Evolutionary conservation across 202 grass and related monocot species (phyloP).

Genomic region (Zizania palustris): DNA sequence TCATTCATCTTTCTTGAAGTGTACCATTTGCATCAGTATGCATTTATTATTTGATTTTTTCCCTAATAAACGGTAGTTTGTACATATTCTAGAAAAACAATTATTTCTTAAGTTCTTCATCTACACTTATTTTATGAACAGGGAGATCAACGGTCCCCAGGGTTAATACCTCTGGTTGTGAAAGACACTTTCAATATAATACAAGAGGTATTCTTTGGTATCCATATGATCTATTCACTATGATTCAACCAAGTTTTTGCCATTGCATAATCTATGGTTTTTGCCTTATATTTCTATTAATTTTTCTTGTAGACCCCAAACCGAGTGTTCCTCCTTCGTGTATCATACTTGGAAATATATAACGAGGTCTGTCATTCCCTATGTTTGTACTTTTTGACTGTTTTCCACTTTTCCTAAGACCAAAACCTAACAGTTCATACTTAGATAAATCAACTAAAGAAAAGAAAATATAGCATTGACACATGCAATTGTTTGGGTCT

Average conservation of each 20-base stretch:
- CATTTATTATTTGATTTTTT: constrained; percentile 6
- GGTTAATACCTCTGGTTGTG: constrained; percentile 88
- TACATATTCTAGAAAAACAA: constrained; percentile 10
- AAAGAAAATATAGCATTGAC: constrained; percentile 8
- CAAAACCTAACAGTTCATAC: constrained; percentile 14
- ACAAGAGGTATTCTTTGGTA: constrained; percentile 66
- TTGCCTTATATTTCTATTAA: constrained; percentile 13
- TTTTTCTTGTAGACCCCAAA: constrained; percentile 64
- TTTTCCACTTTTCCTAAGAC: not conserved
- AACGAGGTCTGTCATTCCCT: constrained; percentile 62
- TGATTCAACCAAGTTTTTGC: constrained; percentile 6
- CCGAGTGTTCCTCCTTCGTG: constrained; percentile 81
- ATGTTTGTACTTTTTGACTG: constrained; percentile 10
- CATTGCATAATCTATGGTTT: constrained; percentile 28
- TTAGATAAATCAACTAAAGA: constrained; percentile 18
- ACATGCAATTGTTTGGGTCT: not conserved
- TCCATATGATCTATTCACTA: not conserved
- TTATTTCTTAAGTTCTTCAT: constrained; percentile 35
- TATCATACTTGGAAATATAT: constrained; percentile 95
- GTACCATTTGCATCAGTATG: constrained; percentile 2
- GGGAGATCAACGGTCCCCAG: constrained; percentile 85
- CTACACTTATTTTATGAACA: constrained; percentile 43
- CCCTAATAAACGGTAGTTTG: constrained; percentile 5
- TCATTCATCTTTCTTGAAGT: constrained; percentile 2
- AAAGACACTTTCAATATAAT: constrained; percentile 90